Base-by-base conservation (phyloP, 2,329 filamentous ascomycete species). In the Colletotrichum liaoningense region DNA sequence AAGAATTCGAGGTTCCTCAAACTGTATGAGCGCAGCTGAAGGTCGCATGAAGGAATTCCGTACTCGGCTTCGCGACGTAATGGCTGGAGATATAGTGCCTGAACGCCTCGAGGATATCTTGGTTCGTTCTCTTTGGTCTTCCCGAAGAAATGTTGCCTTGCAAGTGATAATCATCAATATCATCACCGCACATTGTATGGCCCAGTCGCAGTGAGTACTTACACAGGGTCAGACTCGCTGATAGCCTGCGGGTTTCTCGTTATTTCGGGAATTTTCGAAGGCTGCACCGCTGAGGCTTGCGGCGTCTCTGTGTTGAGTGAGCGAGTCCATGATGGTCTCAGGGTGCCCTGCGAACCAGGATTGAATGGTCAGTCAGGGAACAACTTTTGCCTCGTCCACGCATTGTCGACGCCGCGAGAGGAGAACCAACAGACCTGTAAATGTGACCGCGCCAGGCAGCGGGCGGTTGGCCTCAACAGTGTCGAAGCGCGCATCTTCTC, bases 1-100 rank as follows among this genome's bases (percentile, higher is more conserved):
- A 97, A 98, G 85, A 98, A 95, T 79, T 98, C 94, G 72, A 99
- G 91, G 77, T 97, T 97, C 73, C 95, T 94, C 46, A 95, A 87
- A 79, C 90, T 95, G 88, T 94, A 99, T 42, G 96, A 98, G 77
- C 97, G 94, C 62, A 99, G 86, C 82, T 99, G 97, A 42, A 99
- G 91, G 82, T 98, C 93, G 86, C 95, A 97, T 12, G 93, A 91
- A 14, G 95, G 95, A 46, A 98, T 90, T 64, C 94, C 94, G 80
- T 94, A 92, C 79, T 92, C 84, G 58, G 93, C 88, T 80, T 91
- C 86, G 75, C 94, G 92, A 78, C 93, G 94, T 64, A 98, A 88
- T 19, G 97, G 96, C 75, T 93, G 91, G 63, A 98, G 89, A 83
- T 97, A 97, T 57, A 97, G 87, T 49, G 96, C 94, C 85, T 97